Evolutionary conservation across 164 flowering plant species (phyloP).

Genomic region (Chimonanthus praecox): DNA sequence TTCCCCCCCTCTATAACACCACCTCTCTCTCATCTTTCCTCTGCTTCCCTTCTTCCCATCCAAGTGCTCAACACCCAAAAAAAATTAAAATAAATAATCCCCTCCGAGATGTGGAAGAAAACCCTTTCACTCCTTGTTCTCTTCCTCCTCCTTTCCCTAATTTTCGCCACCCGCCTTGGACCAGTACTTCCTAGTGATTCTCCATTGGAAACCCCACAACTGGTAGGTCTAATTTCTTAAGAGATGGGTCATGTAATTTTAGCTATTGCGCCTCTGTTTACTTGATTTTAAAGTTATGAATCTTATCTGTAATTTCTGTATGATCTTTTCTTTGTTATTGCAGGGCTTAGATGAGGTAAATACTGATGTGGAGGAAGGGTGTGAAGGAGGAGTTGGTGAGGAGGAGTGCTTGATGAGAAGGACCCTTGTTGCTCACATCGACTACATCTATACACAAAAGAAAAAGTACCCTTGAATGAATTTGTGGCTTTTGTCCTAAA

Average conservation of each 20-base stretch:
- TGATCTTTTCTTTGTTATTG: not conserved
- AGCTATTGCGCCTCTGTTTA: not conserved
- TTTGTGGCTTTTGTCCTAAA: not conserved
- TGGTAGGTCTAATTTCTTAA: not conserved
- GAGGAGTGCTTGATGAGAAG: conserved; percentile 44
- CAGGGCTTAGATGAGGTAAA: conserved; percentile 6
- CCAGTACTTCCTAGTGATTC: conserved; percentile 1
- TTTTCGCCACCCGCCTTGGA: conserved; percentile 22
- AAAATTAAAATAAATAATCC: too few relatives aligned
- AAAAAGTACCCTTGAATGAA: conserved; percentile 1
- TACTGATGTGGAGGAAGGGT: conserved; percentile 4
- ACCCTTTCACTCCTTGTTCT: conserved; percentile 16
- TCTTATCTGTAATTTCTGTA: not conserved
- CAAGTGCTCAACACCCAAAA: not conserved
- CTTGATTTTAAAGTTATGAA: not conserved
- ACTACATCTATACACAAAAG: conserved; percentile 30
- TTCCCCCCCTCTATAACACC: not conserved
- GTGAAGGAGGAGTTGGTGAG: conserved; percentile 14
- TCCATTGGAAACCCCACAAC: not conserved
- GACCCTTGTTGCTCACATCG: conserved; percentile 32
- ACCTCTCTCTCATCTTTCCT: not conserved
- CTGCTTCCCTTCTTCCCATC: too few relatives aligned
- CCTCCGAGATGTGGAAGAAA: conserved; percentile 17
- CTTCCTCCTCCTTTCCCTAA: conserved; percentile 17
- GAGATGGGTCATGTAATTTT: not conserved